These are phyloP conservation scores for Cutaneotrichosporon cutaneum DNA, from an alignment of 1,284 basidiomycete species.

Conservation along the genomic window DNA sequence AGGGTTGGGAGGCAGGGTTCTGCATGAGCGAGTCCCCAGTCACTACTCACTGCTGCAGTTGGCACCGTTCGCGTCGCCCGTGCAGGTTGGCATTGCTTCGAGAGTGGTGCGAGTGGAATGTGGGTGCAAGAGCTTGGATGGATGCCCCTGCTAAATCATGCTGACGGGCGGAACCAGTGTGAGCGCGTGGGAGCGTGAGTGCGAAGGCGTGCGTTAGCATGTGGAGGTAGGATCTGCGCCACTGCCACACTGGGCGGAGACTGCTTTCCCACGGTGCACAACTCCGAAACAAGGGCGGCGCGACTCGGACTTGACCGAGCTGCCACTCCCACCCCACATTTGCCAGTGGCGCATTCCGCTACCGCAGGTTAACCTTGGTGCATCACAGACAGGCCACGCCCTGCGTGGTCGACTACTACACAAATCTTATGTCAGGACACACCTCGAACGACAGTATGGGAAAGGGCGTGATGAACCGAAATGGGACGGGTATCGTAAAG, in stretches of 20 bases:
- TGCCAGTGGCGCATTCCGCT: no score
- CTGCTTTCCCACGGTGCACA: background rate
- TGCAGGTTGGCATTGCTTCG: background rate
- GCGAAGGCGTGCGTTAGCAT: no score
- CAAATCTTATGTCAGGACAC: constrained; percentile 8
- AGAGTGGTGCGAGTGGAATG: background rate
- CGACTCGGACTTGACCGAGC: no score
- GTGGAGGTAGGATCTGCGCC: no score
- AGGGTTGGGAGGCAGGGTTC: no score
- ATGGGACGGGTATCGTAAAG: background rate
- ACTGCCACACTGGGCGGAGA: background rate
- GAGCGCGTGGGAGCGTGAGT: no score
- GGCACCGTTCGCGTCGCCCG: background rate
- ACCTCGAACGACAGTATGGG: constrained; percentile 4
- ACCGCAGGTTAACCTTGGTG: background rate
- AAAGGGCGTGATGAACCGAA: background rate
- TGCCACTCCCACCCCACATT: background rate
- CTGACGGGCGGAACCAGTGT: no score
- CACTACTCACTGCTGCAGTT: background rate
- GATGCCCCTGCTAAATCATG: no score
- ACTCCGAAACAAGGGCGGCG: no score
- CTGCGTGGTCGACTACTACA: constrained; percentile 4
- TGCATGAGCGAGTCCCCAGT: background rate
- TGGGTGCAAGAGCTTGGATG: no score
- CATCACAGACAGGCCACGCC: constrained; percentile 9